These are phyloP conservation scores for Lophiostoma macrostomum DNA, from an alignment of 495 filamentous ascomycete species.

Conservation along the genomic window DNA sequence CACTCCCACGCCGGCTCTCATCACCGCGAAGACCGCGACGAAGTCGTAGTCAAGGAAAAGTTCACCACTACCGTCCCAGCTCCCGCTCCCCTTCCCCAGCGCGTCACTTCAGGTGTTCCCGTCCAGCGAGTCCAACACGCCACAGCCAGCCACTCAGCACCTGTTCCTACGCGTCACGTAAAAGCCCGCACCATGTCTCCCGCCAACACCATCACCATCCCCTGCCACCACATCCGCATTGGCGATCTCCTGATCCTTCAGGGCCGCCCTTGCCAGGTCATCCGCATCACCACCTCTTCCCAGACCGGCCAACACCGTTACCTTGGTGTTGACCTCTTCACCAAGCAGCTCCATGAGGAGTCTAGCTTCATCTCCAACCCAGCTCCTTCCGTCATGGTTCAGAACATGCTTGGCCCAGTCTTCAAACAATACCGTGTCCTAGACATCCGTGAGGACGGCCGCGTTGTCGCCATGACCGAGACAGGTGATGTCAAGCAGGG, in stretches of 20 bases:
- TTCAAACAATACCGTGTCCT: slow-evolving; percentile 99
- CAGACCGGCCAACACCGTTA: slow-evolving; percentile 99
- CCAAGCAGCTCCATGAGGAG: slow-evolving; percentile 98
- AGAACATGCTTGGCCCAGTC: slow-evolving; percentile 98
- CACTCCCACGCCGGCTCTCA: slow-evolving; percentile 29
- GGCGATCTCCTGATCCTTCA: slow-evolving; percentile 98
- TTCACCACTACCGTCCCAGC: slow-evolving; percentile 32
- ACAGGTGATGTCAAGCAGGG: slow-evolving; percentile 96
- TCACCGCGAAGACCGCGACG: slow-evolving; percentile 36
- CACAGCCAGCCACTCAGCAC: slow-evolving; percentile 18
- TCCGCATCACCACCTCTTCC: slow-evolving; percentile 96
- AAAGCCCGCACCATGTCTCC: slow-evolving; percentile 35
- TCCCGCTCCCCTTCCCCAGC: slow-evolving; percentile 3
- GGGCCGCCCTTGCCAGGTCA: slow-evolving; percentile 99
- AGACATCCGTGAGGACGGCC: slow-evolving; percentile 86
- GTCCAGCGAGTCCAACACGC: slow-evolving; percentile 16
- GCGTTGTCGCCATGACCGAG: slow-evolving; percentile 79
- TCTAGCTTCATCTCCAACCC: slow-evolving; percentile 97
- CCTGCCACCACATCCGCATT: slow-evolving; percentile 97
- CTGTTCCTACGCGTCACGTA: neutral
- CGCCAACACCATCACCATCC: slow-evolving; percentile 93
- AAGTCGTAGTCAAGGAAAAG: slow-evolving; percentile 41
- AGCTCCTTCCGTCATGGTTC: slow-evolving; percentile 90
- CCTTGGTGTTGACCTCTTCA: slow-evolving; percentile 99
- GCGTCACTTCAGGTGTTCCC: slow-evolving; percentile 23